These are phyloP conservation scores for Oenanthe javanica DNA, from an alignment of 140 eudicot genomes.

Conservation along the genomic window DNA sequence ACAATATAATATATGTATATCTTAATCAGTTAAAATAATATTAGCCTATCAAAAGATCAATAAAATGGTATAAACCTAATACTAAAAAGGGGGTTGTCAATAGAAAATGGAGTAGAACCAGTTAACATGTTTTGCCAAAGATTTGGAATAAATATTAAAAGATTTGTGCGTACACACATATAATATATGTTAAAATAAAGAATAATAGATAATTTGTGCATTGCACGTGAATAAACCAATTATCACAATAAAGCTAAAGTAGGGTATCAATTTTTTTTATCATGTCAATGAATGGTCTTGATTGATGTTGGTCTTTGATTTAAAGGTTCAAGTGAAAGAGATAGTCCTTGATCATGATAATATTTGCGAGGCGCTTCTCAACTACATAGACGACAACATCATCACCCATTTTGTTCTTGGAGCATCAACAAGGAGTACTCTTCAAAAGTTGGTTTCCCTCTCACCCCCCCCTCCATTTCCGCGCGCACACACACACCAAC, in stretches of 20 bases:
- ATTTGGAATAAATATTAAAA: neutral
- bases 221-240: neutral
- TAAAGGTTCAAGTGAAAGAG: constrained; percentile 25
- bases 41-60: neutral
- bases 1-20: neutral
- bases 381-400: constrained; percentile 27
- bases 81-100: neutral
- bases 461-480: neutral
- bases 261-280: neutral
- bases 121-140: neutral
- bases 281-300: neutral
- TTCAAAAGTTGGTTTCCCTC: neutral
- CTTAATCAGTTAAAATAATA: neutral
- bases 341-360: constrained; percentile 36
- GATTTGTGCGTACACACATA: neutral
- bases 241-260: neutral
- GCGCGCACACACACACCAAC: neutral
- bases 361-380: constrained; percentile 30
- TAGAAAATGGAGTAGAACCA: neutral
- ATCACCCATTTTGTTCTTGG: constrained; percentile 52
- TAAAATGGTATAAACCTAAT: neutral
- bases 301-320: neutral
- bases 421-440: constrained; percentile 30
- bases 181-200: too few relatives aligned
- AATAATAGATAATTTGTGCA: neutral